phyloP scores from a whole-genome alignment of 192 early-diverging fungal genomes.

The Coemansia sp. region DNA sequence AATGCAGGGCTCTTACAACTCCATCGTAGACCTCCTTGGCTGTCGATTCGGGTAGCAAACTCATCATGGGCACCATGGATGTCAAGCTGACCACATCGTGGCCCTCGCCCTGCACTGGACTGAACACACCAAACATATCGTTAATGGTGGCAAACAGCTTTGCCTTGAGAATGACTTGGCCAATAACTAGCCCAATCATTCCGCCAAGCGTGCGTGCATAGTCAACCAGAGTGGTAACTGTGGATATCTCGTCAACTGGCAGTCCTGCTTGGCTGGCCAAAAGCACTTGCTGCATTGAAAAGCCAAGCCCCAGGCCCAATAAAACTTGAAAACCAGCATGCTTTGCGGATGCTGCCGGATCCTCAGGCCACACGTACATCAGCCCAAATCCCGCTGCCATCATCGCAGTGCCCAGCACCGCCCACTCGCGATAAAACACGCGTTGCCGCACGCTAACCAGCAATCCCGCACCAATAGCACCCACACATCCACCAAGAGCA shows the following conservation, averaged over 20 bases:
- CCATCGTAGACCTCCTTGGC: conserved; percentile 25
- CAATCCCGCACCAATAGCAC: conserved; percentile 22
- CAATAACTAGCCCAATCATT: conserved; percentile 51
- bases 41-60: conserved; percentile 13
- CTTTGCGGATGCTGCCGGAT: conserved; percentile 7
- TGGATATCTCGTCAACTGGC: conserved; percentile 38
- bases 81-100: conserved; percentile 36
- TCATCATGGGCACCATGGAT: conserved; percentile 38
- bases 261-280: conserved; percentile 41
- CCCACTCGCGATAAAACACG: conserved; percentile 37
- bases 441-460: conserved; percentile 31
- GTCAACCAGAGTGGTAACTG: conserved; percentile 48
- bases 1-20: conserved; percentile 34
- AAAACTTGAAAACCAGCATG: conserved; percentile 38
- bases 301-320: conserved; percentile 45
- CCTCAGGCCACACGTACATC: conserved; percentile 37
- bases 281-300: conserved; percentile 52
- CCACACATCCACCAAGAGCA: conserved; percentile 28
- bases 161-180: conserved; percentile 47
- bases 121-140: conserved; percentile 18
- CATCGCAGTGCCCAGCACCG: conserved; percentile 37
- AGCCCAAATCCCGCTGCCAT: conserved; percentile 47
- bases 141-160: conserved; percentile 36
- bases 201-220: conserved; percentile 53
- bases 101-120: conserved; percentile 11